phyloP scores from a whole-genome alignment of 306 rosid genomes.

The Astragalus membranaceus region DNA sequence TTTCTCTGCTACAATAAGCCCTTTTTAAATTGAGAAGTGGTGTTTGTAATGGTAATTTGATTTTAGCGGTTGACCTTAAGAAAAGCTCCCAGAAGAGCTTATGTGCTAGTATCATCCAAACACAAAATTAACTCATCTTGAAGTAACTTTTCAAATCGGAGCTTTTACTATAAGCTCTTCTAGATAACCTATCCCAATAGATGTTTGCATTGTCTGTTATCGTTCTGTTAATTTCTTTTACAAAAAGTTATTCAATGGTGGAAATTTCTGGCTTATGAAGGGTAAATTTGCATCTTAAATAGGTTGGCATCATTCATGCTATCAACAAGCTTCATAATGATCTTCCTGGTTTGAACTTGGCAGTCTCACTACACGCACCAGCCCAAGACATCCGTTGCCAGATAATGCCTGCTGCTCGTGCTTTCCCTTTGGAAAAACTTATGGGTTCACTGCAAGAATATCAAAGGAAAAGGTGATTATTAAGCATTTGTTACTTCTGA shows the following conservation, averaged over 20 bases:
- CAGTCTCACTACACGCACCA: constrained; percentile 95
- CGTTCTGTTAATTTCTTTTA: background rate
- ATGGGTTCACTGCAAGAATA: constrained; percentile 78
- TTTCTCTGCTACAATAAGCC: background rate
- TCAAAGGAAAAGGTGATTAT: constrained; percentile 59
- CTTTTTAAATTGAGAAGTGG: background rate
- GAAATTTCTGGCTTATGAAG: constrained; percentile 16
- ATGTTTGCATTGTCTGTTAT: background rate
- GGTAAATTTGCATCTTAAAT: constrained; percentile 17
- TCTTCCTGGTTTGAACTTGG: constrained; percentile 90
- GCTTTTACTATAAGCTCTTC: background rate
- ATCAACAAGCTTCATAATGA: constrained; percentile 84
- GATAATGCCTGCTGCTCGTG: constrained; percentile 99
- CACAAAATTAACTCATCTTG: background rate
- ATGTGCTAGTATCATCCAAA: background rate
- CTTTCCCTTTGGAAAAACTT: constrained; percentile 84
- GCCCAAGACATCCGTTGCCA: constrained; percentile 89
- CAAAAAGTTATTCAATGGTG: background rate
- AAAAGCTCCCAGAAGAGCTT: background rate
- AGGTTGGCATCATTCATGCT: constrained; percentile 93
- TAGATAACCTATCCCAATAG: background rate
- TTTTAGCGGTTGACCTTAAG: background rate
- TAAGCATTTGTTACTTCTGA: background rate
- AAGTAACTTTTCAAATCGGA: background rate
- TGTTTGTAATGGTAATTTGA: background rate